Percentiles rank a stretch among this genome's conserved stretches.
These are phyloP conservation scores for Arachis monticola DNA, from an alignment of 331 rosid species.

Conservation along the genomic window DNA sequence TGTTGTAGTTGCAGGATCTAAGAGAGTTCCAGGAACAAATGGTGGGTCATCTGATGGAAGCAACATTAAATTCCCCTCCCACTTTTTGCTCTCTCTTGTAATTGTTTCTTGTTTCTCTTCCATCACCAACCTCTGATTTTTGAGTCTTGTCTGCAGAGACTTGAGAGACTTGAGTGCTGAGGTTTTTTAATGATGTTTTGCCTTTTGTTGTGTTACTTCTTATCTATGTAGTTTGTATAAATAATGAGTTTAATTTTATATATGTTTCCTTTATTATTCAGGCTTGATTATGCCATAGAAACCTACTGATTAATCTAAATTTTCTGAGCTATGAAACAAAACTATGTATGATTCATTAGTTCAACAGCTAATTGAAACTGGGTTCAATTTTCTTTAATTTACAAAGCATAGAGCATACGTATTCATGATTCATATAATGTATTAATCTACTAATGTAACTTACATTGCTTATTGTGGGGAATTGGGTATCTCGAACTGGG, in stretches of 20 bases:
- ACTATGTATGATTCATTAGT: background rate
- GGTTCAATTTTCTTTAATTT: too few relatives aligned
- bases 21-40: slow-evolving; percentile 53
- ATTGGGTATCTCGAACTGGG: too few relatives aligned
- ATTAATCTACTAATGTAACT: too few relatives aligned
- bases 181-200: background rate
- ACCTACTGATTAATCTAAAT: background rate
- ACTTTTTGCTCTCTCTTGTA: slow-evolving; percentile 45
- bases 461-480: too few relatives aligned
- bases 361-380: background rate
- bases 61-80: slow-evolving; percentile 41
- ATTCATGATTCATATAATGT: too few relatives aligned
- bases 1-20: slow-evolving; percentile 59
- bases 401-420: too few relatives aligned
- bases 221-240: background rate
- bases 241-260: background rate
- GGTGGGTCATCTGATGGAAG: slow-evolving; percentile 54
- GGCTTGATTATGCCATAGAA: background rate
- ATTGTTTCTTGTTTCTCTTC: slow-evolving; percentile 43
- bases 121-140: slow-evolving; percentile 41
- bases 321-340: background rate
- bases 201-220: slow-evolving; percentile 20
- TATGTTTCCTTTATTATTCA: background rate
- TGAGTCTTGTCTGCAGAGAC: slow-evolving; percentile 26
- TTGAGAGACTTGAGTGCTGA: background rate